Percentiles rank a stretch among this genome's conserved stretches.
These are phyloP conservation scores for Coccomyxa sp. DNA, from an alignment of 139 green algal species.

Conservation along the genomic window DNA sequence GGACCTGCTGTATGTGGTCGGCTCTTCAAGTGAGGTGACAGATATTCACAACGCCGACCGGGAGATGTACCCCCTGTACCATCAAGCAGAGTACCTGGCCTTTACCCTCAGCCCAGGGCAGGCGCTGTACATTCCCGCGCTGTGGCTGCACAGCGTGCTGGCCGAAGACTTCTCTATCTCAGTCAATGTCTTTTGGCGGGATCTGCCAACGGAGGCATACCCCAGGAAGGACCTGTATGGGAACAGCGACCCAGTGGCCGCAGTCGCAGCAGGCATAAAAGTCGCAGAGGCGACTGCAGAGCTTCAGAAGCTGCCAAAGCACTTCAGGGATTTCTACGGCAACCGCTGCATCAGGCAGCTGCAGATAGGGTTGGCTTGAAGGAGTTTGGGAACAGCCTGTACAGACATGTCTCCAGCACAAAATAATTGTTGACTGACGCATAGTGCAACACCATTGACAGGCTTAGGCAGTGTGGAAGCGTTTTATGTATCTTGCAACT, in stretches of 20 bases:
- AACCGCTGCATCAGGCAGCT: conserved; percentile 12
- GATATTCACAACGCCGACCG: conserved; percentile 45
- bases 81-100: conserved; percentile 13
- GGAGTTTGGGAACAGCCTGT: no score
- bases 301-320: conserved; percentile 25
- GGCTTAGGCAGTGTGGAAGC: no score
- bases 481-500: no score
- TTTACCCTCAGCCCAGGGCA: conserved; percentile 37
- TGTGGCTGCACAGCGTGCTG: conserved; percentile 61
- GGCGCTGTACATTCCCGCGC: conserved; percentile 53
- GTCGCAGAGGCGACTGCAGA: conserved; percentile 1
- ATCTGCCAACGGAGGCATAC: conserved; percentile 29
- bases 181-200: conserved; percentile 54
- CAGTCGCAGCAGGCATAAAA: conserved; percentile 17
- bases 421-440: no score
- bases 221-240: conserved; percentile 60
- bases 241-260: conserved; percentile 43
- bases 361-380: no score
- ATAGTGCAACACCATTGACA: no score
- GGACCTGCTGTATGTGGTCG: conserved; percentile 35
- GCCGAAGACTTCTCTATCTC: conserved; percentile 29
- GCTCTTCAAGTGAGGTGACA: conserved; percentile 40
- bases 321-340: conserved; percentile 44
- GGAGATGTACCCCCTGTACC: conserved; percentile 33
- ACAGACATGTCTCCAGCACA: no score